A percentile compares a stretch with the other conserved stretches of the same genome.
Evolutionary conservation across 495 filamentous ascomycete species (phyloP).

Genomic region (Neurospora pannonica): DNA sequence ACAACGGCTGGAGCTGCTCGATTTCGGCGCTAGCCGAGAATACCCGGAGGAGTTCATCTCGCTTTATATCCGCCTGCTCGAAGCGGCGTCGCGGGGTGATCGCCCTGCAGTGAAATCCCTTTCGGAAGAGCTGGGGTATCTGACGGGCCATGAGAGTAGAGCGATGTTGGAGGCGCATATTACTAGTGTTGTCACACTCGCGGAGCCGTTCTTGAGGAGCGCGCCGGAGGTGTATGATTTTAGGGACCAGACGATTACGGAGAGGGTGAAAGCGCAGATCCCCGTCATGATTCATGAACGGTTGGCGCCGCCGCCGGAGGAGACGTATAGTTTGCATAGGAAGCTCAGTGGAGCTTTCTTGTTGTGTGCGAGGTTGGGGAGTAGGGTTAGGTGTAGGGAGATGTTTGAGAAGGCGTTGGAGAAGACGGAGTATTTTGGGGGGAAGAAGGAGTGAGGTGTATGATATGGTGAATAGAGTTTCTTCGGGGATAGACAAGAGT

Average conservation of each 20-base stretch:
- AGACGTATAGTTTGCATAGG: slow-evolving; percentile 93
- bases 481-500: neutral
- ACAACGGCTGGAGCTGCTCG: slow-evolving; percentile 77
- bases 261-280: slow-evolving; percentile 75
- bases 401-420: slow-evolving; percentile 63
- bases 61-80: slow-evolving; percentile 67
- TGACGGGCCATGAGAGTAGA: slow-evolving; percentile 77
- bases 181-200: slow-evolving; percentile 71
- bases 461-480: neutral
- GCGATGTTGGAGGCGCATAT: slow-evolving; percentile 84
- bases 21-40: slow-evolving; percentile 82
- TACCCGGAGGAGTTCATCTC: slow-evolving; percentile 71
- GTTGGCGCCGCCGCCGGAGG: slow-evolving; percentile 84
- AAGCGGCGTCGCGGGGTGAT: slow-evolving; percentile 66
- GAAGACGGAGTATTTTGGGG: slow-evolving; percentile 27
- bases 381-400: slow-evolving; percentile 68
- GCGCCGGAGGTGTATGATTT: slow-evolving; percentile 89
- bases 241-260: slow-evolving; percentile 86
- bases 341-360: slow-evolving; percentile 95
- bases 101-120: slow-evolving; percentile 50
- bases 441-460: neutral
- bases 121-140: slow-evolving; percentile 77
- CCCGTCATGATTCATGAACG: slow-evolving; percentile 87
- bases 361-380: slow-evolving; percentile 79
- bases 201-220: slow-evolving; percentile 72